Percentiles rank a stretch among this genome's conserved stretches.
Evolutionary conservation across 1,139 yeast genomes (phyloP).

Genomic region (Blastobotrys persicus): DNA sequence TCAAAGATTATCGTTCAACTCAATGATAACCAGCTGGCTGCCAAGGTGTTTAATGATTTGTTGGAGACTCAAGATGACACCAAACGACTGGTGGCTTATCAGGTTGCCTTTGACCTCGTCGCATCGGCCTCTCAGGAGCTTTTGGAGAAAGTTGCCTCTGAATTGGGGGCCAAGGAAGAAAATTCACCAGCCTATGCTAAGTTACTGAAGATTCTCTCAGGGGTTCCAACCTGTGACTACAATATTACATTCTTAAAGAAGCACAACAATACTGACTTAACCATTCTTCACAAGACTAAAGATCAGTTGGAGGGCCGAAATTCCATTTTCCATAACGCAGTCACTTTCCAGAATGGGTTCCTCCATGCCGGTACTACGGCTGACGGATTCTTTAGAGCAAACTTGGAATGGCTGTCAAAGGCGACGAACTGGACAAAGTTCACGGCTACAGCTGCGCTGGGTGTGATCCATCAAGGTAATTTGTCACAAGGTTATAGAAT

Average conservation of each 20-base stretch:
- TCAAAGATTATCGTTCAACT: slow-evolving; percentile 87
- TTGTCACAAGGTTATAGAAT: slow-evolving; percentile 85
- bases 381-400: slow-evolving; percentile 85
- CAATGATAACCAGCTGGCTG: slow-evolving; percentile 71
- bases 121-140: slow-evolving; percentile 92
- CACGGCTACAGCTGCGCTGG: slow-evolving; percentile 96
- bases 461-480: slow-evolving; percentile 95
- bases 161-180: slow-evolving; percentile 38
- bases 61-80: slow-evolving; percentile 42
- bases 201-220: slow-evolving; percentile 72
- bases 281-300: slow-evolving; percentile 79
- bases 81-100: slow-evolving; percentile 66
- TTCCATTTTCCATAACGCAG: slow-evolving; percentile 93
- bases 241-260: slow-evolving; percentile 84
- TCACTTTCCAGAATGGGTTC: slow-evolving; percentile 91
- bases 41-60: slow-evolving; percentile 61
- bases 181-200: slow-evolving; percentile 39
- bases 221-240: slow-evolving; percentile 92
- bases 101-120: slow-evolving; percentile 93
- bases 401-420: slow-evolving; percentile 93
- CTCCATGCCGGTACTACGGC: slow-evolving; percentile 97
- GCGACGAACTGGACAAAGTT: slow-evolving; percentile 98
- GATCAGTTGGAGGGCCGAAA: slow-evolving; percentile 84
- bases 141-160: slow-evolving; percentile 53
- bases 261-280: slow-evolving; percentile 83